Conservation (phyloP, 129 eudicot genomes). For the Flaveria bidentis region DNA sequence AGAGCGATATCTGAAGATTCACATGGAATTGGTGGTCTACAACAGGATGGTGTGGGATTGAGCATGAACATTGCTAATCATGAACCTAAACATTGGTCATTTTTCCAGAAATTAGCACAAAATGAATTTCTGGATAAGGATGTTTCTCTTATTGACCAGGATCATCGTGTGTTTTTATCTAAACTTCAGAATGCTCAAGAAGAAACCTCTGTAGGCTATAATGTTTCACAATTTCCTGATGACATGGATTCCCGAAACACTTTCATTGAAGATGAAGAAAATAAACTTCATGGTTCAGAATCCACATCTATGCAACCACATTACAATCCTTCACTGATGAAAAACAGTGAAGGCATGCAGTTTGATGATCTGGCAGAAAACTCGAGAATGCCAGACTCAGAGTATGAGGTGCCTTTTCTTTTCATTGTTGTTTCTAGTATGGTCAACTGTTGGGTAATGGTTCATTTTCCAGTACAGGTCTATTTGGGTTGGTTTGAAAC, state of each 20-base stretch:
- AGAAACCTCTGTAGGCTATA: constrained; percentile 46
- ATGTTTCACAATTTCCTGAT: constrained; percentile 42
- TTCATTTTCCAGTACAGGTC: neutral
- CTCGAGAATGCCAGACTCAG: constrained; percentile 59
- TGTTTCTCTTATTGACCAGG: constrained; percentile 93
- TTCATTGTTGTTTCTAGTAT: neutral
- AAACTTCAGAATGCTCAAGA: constrained; percentile 61
- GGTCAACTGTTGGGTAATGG: neutral
- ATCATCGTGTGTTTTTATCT: constrained; percentile 60
- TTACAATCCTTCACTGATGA: constrained; percentile 48
- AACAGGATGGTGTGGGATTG: constrained; percentile 76
- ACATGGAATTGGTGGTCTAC: constrained; percentile 52
- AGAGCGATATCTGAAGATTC: constrained; percentile 75
- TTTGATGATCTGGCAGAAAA: constrained; percentile 55
- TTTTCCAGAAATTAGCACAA: constrained; percentile 81
- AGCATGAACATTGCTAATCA: constrained; percentile 87
- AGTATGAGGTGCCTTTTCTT: constrained; percentile 59
- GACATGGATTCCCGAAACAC: constrained; percentile 40
- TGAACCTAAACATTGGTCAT: constrained; percentile 94
- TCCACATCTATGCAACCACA: constrained; percentile 45
- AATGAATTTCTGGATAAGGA: constrained; percentile 72
- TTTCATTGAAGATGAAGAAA: constrained; percentile 44
- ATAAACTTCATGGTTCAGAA: constrained; percentile 28
- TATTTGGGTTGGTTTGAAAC: neutral
- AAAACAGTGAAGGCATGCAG: constrained; percentile 56